Percentiles rank a stretch among this genome's conserved stretches.
Conservation (phyloP, 2,329 filamentous ascomycete species). For the Colletotrichum sp. region DNA sequence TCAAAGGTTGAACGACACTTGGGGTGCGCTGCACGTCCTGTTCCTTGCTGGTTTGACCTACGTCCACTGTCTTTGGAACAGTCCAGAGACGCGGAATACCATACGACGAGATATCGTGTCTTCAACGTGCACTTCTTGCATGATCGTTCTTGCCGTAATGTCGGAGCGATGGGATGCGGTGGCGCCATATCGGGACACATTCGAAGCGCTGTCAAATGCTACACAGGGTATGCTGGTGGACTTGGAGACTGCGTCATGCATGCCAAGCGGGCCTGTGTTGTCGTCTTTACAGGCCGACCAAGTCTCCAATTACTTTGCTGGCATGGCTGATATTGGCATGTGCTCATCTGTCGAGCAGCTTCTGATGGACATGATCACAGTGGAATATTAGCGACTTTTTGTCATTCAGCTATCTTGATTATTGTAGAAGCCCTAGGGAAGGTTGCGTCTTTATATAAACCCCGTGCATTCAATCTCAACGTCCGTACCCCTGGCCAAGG, state of each 20-base stretch:
- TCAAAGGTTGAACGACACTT: background rate
- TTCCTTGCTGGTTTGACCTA: background rate
- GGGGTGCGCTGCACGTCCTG: background rate
- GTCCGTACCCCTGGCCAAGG: background rate
- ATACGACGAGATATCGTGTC: background rate
- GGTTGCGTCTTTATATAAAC: background rate
- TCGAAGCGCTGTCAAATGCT: background rate
- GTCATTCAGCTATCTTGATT: background rate
- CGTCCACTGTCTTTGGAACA: background rate
- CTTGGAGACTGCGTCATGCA: background rate
- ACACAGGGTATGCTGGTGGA: background rate
- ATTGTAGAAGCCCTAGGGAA: background rate
- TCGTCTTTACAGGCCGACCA: background rate
- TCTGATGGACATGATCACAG: constrained; percentile 23
- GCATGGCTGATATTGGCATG: background rate
- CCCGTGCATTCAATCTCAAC: background rate
- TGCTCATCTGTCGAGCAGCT: background rate
- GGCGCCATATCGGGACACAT: background rate
- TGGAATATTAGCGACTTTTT: background rate
- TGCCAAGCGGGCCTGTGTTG: background rate
- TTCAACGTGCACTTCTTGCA: background rate
- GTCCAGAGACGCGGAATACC: background rate
- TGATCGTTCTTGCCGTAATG: background rate
- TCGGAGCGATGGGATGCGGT: background rate
- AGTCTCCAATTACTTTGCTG: background rate